Percentiles rank a stretch among this genome's conserved stretches.
Conservation (phyloP, 1,284 basidiomycete species). For the Malassezia nana region DNA sequence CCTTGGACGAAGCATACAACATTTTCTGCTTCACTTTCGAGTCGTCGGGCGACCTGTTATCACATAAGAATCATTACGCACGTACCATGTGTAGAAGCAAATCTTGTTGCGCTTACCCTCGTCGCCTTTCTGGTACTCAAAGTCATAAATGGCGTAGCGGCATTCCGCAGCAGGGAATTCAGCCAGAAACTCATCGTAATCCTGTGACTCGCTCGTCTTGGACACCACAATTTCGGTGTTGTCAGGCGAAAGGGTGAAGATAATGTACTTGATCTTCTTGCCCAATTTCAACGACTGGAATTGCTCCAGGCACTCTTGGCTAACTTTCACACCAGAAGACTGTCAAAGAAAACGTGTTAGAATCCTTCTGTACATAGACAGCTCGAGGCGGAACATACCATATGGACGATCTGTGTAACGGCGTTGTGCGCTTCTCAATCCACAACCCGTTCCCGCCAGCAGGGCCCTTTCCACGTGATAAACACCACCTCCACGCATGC, state of each 20-base stretch:
- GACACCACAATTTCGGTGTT: constrained; percentile 55
- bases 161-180: constrained; percentile 69
- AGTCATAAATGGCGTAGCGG: constrained; percentile 86
- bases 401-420: neutral
- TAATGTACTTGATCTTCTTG: constrained; percentile 77
- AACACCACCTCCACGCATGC: neutral
- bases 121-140: constrained; percentile 70
- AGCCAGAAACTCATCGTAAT: constrained; percentile 68
- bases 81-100: constrained; percentile 68
- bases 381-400: neutral
- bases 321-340: constrained; percentile 68
- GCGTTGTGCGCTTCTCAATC: neutral
- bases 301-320: constrained; percentile 56
- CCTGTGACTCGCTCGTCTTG: constrained; percentile 41
- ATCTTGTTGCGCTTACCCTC: constrained; percentile 82
- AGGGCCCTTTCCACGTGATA: constrained; percentile 6
- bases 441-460: constrained; percentile 8
- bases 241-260: constrained; percentile 62
- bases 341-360: constrained; percentile 36
- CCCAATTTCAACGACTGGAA: constrained; percentile 72
- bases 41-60: constrained; percentile 69
- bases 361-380: neutral
- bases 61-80: neutral
- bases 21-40: constrained; percentile 88
- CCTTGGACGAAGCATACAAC: constrained; percentile 84